phyloP scores from a whole-genome alignment of 139 green algal species.

The Closterium sp. region DNA sequence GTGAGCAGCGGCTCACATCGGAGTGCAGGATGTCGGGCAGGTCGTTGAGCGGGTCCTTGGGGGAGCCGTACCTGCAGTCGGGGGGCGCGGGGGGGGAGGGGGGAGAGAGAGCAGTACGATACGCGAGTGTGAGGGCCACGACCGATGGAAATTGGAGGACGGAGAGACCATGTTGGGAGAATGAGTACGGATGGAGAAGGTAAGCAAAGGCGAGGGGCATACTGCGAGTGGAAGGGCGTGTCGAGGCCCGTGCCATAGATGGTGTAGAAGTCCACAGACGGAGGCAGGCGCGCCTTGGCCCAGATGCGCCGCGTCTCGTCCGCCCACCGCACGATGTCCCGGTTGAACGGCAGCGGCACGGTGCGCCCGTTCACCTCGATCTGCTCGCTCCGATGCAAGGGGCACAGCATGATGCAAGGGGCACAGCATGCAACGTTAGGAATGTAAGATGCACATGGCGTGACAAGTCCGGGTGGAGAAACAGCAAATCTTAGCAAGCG shows the following conservation, averaged over 20 bases:
- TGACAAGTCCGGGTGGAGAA: background rate
- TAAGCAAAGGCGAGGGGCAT: background rate
- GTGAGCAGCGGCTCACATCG: background rate
- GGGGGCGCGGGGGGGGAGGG: background rate
- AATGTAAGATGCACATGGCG: background rate
- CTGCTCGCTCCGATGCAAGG: background rate
- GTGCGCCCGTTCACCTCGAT: slow-evolving; percentile 1
- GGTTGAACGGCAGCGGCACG: slow-evolving; percentile 24
- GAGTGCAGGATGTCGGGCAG: slow-evolving; percentile 39
- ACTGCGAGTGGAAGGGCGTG: slow-evolving; percentile 32
- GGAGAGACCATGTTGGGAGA: no score
- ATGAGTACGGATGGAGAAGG: background rate
- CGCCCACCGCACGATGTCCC: slow-evolving; percentile 7
- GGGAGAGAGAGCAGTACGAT: background rate
- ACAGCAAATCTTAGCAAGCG: background rate
- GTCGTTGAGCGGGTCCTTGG: slow-evolving; percentile 13
- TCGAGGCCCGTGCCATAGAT: slow-evolving; percentile 27
- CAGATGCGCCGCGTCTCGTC: slow-evolving; percentile 8
- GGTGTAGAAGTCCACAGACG: slow-evolving; percentile 4
- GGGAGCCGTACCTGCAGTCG: slow-evolving; percentile 16
- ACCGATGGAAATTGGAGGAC: no score
- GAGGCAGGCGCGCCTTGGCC: slow-evolving; percentile 11
- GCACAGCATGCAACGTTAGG: background rate
- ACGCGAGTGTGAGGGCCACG: no score
- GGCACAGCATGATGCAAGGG: background rate